A percentile compares a stretch with the other conserved stretches of the same genome.
These are phyloP conservation scores for Aegle marmelos DNA, from an alignment of 345 rosid species.

Conservation along the genomic window DNA sequence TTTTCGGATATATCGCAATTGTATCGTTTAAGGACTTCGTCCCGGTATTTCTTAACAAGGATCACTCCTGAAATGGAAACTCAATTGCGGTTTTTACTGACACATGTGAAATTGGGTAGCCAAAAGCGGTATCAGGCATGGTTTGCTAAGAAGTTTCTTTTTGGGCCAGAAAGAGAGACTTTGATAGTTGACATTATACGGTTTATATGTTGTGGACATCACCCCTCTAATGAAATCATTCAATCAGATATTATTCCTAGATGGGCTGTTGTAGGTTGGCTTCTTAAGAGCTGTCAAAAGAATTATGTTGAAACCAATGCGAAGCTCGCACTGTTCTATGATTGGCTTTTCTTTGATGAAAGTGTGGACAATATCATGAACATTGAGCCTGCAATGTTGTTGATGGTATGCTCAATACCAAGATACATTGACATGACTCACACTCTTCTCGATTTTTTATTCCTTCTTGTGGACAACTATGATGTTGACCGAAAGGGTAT, in stretches of 20 bases:
- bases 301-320: slow-evolving; percentile 48
- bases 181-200: slow-evolving; percentile 61
- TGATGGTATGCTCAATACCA: slow-evolving; percentile 75
- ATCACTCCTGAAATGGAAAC: slow-evolving; percentile 68
- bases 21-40: slow-evolving; percentile 57
- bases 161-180: slow-evolving; percentile 54
- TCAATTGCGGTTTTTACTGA: slow-evolving; percentile 71
- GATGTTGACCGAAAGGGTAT: slow-evolving; percentile 44
- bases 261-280: slow-evolving; percentile 89
- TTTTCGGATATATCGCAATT: slow-evolving; percentile 48
- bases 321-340: slow-evolving; percentile 74
- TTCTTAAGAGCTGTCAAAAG: slow-evolving; percentile 49
- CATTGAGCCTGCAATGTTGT: slow-evolving; percentile 81
- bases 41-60: slow-evolving; percentile 61
- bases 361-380: slow-evolving; percentile 67
- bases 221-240: slow-evolving; percentile 60
- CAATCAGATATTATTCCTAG: slow-evolving; percentile 67
- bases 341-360: slow-evolving; percentile 86
- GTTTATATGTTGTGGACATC: slow-evolving; percentile 75
- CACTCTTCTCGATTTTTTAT: slow-evolving; percentile 70
- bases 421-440: slow-evolving; percentile 56
- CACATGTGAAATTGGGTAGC: slow-evolving; percentile 65
- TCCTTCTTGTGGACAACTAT: slow-evolving; percentile 65
- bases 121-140: slow-evolving; percentile 72
- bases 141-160: slow-evolving; percentile 68